These are phyloP conservation scores for Cystobasidium pallidum DNA, from an alignment of 1,284 basidiomycete genomes.

Conservation along the genomic window DNA sequence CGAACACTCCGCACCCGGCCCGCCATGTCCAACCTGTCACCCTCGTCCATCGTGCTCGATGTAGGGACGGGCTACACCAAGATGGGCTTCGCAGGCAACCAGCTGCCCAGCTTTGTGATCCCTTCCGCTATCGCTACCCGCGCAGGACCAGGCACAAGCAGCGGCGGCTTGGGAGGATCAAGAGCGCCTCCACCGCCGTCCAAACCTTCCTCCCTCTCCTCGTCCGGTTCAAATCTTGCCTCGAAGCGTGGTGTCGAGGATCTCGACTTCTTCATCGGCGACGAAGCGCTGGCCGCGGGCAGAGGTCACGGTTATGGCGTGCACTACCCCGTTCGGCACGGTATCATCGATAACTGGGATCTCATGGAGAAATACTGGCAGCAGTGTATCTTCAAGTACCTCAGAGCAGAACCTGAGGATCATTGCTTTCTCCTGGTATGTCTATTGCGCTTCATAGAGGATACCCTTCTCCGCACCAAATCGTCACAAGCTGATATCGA, in stretches of 20 bases:
- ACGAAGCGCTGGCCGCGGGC: conserved; percentile 92
- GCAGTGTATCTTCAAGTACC: conserved; percentile 99
- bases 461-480: background rate
- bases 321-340: conserved; percentile 96
- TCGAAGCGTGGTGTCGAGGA: conserved; percentile 98
- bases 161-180: conserved; percentile 64
- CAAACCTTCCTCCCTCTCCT: conserved; percentile 52
- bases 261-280: conserved; percentile 98
- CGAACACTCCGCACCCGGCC: background rate
- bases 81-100: conserved; percentile 98
- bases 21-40: conserved; percentile 32
- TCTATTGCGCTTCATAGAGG: conserved; percentile 48
- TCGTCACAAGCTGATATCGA: background rate
- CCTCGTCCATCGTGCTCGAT: conserved; percentile 44
- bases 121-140: conserved; percentile 94
- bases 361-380: conserved; percentile 99
- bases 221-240: conserved; percentile 71
- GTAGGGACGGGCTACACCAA: conserved; percentile 91
- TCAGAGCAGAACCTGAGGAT: conserved; percentile 97
- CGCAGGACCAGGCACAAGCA: conserved; percentile 40
- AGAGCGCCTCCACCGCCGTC: conserved; percentile 76
- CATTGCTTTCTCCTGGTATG: conserved; percentile 95
- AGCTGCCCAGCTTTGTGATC: conserved; percentile 96
- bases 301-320: conserved; percentile 77
- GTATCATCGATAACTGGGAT: conserved; percentile 99